A percentile compares a stretch with the other conserved stretches of the same genome.
phyloP scores from a whole-genome alignment of 2,329 filamentous ascomycete genomes.

The Calonectria pseudoturangicola region DNA sequence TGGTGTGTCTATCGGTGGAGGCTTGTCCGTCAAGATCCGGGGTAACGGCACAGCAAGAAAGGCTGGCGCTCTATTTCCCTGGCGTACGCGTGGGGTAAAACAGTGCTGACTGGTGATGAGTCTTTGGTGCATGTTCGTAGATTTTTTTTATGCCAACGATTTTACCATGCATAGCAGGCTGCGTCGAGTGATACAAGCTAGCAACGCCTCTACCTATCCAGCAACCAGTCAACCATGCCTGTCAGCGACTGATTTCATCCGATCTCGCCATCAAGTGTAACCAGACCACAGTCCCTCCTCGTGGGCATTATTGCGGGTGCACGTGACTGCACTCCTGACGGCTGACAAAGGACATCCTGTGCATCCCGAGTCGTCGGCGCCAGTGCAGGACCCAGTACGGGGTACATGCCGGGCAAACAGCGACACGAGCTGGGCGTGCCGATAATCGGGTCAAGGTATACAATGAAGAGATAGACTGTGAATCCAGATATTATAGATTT shows the following conservation, averaged over 20 bases:
- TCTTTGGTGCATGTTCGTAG: neutral
- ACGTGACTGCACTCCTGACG: slow-evolving; percentile 39
- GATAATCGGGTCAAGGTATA: slow-evolving; percentile 23
- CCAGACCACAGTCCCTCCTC: neutral
- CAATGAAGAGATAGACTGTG: slow-evolving; percentile 27
- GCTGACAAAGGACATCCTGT: slow-evolving; percentile 42
- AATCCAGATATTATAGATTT: neutral
- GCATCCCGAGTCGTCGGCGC: slow-evolving; percentile 46
- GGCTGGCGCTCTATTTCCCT: slow-evolving; percentile 35
- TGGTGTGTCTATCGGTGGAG: slow-evolving; percentile 38
- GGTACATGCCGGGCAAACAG: slow-evolving; percentile 46
- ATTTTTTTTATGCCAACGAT: neutral
- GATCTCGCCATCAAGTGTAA: neutral
- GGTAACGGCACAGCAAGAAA: slow-evolving; percentile 37
- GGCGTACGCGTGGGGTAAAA: slow-evolving; percentile 34
- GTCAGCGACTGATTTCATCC: neutral
- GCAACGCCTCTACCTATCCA: neutral
- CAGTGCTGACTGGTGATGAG: slow-evolving; percentile 1
- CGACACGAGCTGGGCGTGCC: slow-evolving; percentile 36
- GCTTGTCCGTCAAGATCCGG: slow-evolving; percentile 35
- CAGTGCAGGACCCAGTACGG: slow-evolving; percentile 46
- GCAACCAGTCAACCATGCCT: too few relatives aligned
- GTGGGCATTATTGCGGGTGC: neutral
- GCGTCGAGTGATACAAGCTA: neutral
- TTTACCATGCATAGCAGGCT: neutral